Percentiles rank a stretch among this genome's conserved stretches.
phyloP scores from a whole-genome alignment of 179 eudicot genomes.

The Spergularia azorica region DNA sequence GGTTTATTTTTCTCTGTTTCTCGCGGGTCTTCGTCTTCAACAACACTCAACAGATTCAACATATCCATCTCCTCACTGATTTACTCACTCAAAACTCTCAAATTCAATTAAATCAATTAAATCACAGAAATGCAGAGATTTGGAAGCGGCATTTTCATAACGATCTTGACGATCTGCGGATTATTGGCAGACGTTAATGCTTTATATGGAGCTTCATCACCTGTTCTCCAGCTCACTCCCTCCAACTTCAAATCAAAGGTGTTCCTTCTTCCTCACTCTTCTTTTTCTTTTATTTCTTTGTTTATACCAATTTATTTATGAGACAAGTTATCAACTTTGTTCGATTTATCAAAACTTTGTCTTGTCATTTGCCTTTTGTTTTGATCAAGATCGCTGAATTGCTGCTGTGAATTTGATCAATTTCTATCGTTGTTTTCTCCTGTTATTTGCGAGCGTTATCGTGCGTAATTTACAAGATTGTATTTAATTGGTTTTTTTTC shows the following conservation, averaged over 20 bases:
- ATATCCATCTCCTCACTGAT: neutral
- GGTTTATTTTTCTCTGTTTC: constrained; percentile 28
- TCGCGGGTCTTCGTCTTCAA: constrained; percentile 21
- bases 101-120: neutral
- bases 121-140: constrained; percentile 34
- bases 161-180: constrained; percentile 17
- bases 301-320: neutral
- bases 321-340: neutral
- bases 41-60: neutral
- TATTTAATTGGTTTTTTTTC: neutral
- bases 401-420: neutral
- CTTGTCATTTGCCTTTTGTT: neutral
- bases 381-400: neutral
- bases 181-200: constrained; percentile 46
- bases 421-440: neutral
- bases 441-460: neutral
- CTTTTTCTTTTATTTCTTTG: neutral
- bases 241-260: constrained; percentile 94
- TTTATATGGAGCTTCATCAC: constrained; percentile 74
- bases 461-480: neutral
- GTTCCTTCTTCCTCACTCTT: neutral
- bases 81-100: neutral
- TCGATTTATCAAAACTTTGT: neutral
- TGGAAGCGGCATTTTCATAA: neutral
- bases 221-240: constrained; percentile 82